phyloP scores from a whole-genome alignment of 2,329 filamentous ascomycete genomes.

The Alternaria dauci region DNA sequence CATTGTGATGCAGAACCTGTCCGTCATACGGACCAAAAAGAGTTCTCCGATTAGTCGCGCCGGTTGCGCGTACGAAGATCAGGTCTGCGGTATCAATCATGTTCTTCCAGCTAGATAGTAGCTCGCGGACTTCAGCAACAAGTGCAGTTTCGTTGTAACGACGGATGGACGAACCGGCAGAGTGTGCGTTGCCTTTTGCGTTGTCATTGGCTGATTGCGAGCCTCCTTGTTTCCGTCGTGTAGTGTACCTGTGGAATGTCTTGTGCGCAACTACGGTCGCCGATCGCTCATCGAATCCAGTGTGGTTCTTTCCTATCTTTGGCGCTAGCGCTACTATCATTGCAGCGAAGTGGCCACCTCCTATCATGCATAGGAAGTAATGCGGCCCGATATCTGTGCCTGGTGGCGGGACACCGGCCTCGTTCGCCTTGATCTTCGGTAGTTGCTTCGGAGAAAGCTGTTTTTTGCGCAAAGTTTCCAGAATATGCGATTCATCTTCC shows the following conservation, averaged over 20 bases:
- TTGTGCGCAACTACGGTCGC: conserved; percentile 93
- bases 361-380: conserved; percentile 98
- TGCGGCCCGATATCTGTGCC: conserved; percentile 76
- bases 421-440: conserved; percentile 57
- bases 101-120: conserved; percentile 84
- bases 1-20: conserved; percentile 80
- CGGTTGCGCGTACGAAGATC: conserved; percentile 88
- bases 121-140: conserved; percentile 82
- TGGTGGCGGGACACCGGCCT: conserved; percentile 66
- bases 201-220: conserved; percentile 93
- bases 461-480: conserved; percentile 76
- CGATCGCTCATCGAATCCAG: conserved; percentile 79
- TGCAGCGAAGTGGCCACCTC: conserved; percentile 94
- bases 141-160: conserved; percentile 94
- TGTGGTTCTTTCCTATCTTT: conserved; percentile 73
- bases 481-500: conserved; percentile 66
- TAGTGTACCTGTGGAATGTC: conserved; percentile 97
- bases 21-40: conserved; percentile 91
- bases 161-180: conserved; percentile 86
- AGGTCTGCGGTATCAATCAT: conserved; percentile 86
- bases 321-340: conserved; percentile 93
- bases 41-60: conserved; percentile 83
- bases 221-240: conserved; percentile 93
- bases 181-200: conserved; percentile 92
- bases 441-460: conserved; percentile 72